A percentile compares a stretch with the other conserved stretches of the same genome.
Conservation (phyloP, 305 asterid genomes). For the Rubia occidens region DNA sequence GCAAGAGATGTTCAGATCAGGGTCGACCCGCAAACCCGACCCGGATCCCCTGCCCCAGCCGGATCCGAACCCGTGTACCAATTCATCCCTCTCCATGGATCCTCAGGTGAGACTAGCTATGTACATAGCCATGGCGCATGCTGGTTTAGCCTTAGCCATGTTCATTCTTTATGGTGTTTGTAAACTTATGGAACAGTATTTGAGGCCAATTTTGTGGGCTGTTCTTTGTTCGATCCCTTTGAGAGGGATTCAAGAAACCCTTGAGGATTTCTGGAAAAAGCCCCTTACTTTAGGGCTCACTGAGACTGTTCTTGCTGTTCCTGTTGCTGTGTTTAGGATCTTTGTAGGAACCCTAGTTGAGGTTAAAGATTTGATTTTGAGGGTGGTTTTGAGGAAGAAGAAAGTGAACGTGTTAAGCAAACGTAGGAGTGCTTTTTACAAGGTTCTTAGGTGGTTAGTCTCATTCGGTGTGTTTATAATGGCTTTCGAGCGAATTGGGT, state of each 20-base stretch:
- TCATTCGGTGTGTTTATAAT: constrained; percentile 80
- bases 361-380: constrained; percentile 38
- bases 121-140: constrained; percentile 96
- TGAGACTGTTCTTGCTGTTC: constrained; percentile 74
- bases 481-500: constrained; percentile 66
- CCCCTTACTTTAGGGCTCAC: constrained; percentile 83
- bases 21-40: constrained; percentile 67
- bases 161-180: constrained; percentile 62
- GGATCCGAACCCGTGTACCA: constrained; percentile 4
- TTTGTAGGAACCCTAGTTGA: constrained; percentile 77
- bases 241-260: constrained; percentile 73
- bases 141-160: constrained; percentile 60
- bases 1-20: constrained; percentile 98
- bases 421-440: constrained; percentile 58
- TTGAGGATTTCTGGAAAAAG: constrained; percentile 79
- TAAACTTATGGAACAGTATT: constrained; percentile 68
- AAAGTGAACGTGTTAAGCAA: constrained; percentile 28
- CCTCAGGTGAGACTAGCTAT: constrained; percentile 93
- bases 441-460: constrained; percentile 65
- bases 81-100: constrained; percentile 46
- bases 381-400: constrained; percentile 42
- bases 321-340: constrained; percentile 63
- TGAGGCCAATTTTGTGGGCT: constrained; percentile 85
- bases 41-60: constrained; percentile 4
- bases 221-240: constrained; percentile 86